These are phyloP conservation scores for Trichoderma pleuroti DNA, from an alignment of 2,329 filamentous ascomycete genomes.

Conservation along the genomic window DNA sequence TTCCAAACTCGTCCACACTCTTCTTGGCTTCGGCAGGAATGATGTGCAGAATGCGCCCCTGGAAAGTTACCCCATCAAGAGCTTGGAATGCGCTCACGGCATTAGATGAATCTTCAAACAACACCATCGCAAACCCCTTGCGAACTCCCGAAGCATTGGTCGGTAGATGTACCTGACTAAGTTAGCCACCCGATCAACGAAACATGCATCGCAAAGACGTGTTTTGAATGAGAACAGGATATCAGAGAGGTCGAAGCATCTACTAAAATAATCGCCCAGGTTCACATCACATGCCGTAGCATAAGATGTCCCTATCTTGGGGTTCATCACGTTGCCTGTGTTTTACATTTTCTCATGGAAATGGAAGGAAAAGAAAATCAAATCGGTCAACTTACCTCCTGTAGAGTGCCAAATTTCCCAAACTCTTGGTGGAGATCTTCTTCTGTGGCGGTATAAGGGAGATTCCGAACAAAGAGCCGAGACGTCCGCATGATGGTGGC, in stretches of 20 bases:
- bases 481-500: conserved; percentile 67
- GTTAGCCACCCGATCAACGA: conserved; percentile 28
- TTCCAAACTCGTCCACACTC: conserved; percentile 79
- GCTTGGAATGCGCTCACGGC: conserved; percentile 76
- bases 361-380: conserved; percentile 15
- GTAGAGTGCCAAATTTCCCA: conserved; percentile 65
- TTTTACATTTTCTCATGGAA: conserved; percentile 8
- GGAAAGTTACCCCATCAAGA: conserved; percentile 82
- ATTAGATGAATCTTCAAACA: conserved; percentile 67
- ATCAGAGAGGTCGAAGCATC: conserved; percentile 90
- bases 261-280: conserved; percentile 99
- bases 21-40: conserved; percentile 80
- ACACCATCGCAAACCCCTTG: conserved; percentile 88
- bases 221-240: conserved; percentile 26
- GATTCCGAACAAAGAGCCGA: conserved; percentile 83
- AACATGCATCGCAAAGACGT: conserved; percentile 21
- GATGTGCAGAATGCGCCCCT: conserved; percentile 88
- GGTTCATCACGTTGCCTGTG: conserved; percentile 75
- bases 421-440: conserved; percentile 74
- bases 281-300: conserved; percentile 85
- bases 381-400: conserved; percentile 70
- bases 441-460: conserved; percentile 76
- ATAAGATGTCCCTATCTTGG: conserved; percentile 99
- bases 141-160: conserved; percentile 67
- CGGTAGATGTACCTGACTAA: conserved; percentile 76